Evolutionary conservation across 768 basidiomycete genomes (phyloP).

Genomic region (Boletus fagicola): DNA sequence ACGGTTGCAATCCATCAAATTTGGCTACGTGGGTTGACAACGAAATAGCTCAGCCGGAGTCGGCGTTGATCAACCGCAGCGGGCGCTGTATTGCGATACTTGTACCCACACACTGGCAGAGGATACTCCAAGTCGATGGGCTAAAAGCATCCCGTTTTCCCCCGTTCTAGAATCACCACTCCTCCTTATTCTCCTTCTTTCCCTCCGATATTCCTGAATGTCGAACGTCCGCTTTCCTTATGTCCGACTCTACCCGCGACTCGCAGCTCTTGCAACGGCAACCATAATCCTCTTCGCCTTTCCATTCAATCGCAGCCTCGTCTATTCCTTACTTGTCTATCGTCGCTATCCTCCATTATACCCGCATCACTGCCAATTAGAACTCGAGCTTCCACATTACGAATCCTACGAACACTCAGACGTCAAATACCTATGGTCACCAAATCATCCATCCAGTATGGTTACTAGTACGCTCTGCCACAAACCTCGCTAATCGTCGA

Average conservation of each 20-base stretch:
- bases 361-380: not conserved
- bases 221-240: not conserved
- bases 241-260: not conserved
- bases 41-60: not conserved
- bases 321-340: not conserved
- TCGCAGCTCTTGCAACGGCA: not conserved
- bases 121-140: not conserved
- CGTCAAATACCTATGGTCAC: not conserved
- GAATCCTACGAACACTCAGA: not conserved
- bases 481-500: not conserved
- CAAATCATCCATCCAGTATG: conserved; percentile 1
- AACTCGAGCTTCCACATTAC: not conserved
- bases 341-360: not conserved
- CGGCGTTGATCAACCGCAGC: no score
- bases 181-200: no score
- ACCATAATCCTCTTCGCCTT: not conserved
- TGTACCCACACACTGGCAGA: not conserved
- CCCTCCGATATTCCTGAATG: not conserved
- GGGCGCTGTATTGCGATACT: not conserved
- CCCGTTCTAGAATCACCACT: not conserved
- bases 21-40: not conserved
- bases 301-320: not conserved
- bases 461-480: not conserved
- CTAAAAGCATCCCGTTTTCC: not conserved
- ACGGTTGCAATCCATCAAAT: not conserved